phyloP scores from a whole-genome alignment of 2,329 filamentous ascomycete genomes.

The Aspergillus fumigatus region DNA sequence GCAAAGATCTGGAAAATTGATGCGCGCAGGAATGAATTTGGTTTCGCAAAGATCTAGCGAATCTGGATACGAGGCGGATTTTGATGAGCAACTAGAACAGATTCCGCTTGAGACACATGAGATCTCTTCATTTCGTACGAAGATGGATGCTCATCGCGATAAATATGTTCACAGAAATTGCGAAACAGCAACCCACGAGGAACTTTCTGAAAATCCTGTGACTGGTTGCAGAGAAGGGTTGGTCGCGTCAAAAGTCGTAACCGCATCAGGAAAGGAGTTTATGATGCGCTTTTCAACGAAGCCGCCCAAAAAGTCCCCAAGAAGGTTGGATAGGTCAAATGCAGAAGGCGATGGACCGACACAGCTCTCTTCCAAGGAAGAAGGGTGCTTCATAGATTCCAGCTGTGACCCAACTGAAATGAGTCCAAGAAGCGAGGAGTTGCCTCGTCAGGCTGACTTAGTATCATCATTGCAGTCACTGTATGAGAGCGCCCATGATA shows the following conservation, averaged over 20 bases:
- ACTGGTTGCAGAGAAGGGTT: background rate
- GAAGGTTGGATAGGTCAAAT: background rate
- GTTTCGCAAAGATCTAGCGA: background rate
- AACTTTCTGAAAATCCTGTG: background rate
- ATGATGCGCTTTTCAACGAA: background rate
- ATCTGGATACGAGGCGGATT: slow-evolving; percentile 8
- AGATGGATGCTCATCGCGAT: background rate
- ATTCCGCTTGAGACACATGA: background rate
- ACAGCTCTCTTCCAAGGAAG: background rate
- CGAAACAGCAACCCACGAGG: background rate
- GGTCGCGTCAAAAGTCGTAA: background rate
- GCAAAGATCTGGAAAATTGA: background rate
- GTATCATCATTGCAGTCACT: slow-evolving; percentile 8
- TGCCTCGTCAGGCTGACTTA: background rate
- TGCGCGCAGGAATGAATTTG: background rate
- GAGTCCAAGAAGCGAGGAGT: background rate
- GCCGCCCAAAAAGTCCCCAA: background rate
- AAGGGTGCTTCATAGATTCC: background rate
- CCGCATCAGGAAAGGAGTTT: background rate
- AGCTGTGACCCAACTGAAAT: background rate
- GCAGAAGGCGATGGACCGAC: background rate
- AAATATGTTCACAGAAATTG: background rate
- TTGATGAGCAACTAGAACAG: background rate
- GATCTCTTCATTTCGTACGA: background rate
- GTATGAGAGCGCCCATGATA: slow-evolving; percentile 16